Percentiles rank a stretch among this genome's conserved stretches.
Conservation (phyloP, 129 eudicot species). For the Apium graveolens region DNA sequence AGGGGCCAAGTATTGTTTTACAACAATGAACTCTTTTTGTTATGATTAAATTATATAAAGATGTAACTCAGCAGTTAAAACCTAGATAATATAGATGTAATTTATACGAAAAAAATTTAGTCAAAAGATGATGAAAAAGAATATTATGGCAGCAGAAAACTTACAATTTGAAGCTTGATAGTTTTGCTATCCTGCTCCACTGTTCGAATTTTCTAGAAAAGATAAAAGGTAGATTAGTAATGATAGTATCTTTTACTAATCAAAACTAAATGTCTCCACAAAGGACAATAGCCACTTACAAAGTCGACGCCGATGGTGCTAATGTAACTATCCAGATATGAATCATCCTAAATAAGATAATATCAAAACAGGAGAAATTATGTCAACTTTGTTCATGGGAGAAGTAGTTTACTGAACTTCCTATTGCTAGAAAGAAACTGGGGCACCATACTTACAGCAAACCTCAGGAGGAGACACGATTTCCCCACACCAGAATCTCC, state of each 20-base stretch:
- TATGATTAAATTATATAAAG: background rate
- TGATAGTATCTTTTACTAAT: background rate
- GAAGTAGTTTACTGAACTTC: background rate
- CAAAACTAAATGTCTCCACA: background rate
- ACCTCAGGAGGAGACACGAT: conserved; percentile 91
- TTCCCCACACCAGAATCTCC: conserved; percentile 99
- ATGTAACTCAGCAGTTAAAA: background rate
- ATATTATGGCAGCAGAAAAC: conserved; percentile 18
- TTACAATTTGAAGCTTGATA: conserved; percentile 92
- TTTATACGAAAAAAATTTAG: background rate
- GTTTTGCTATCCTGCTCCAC: conserved; percentile 99
- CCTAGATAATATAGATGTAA: background rate
- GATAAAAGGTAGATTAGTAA: background rate
- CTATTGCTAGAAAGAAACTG: background rate
- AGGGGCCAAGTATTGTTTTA: background rate
- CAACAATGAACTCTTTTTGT: background rate
- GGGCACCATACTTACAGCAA: conserved; percentile 61
- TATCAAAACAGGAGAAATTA: conserved; percentile 6
- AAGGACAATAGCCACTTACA: conserved; percentile 39
- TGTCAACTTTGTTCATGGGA: background rate
- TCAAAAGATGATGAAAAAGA: background rate
- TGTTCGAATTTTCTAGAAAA: conserved; percentile 83
- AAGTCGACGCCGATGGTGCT: conserved; percentile 99
- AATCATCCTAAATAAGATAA: conserved; percentile 64
- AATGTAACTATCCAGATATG: conserved; percentile 93